A percentile compares a stretch with the other conserved stretches of the same genome.
Conservation (phyloP, 2,329 filamentous ascomycete species). For the Exophiala xenobiotica region DNA sequence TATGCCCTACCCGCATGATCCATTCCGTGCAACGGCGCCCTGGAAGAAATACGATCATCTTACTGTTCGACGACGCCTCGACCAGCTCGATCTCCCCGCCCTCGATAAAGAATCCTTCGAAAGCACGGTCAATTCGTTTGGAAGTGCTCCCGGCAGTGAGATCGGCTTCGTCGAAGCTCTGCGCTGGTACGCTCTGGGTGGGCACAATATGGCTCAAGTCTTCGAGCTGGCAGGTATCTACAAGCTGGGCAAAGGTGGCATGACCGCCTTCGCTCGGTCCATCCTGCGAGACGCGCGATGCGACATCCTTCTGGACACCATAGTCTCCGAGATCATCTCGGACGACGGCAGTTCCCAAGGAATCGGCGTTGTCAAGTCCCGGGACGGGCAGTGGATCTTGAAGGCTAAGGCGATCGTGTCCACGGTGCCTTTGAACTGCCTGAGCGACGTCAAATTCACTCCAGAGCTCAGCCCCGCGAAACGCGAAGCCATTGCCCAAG, state of each 20-base stretch:
- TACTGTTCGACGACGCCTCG: slow-evolving; percentile 34
- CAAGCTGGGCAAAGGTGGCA: slow-evolving; percentile 33
- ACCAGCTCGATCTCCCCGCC: slow-evolving; percentile 29
- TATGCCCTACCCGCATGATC: slow-evolving; percentile 41
- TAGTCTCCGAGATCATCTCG: not conserved
- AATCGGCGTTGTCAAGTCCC: not conserved
- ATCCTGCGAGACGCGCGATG: slow-evolving; percentile 20
- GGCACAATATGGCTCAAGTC: slow-evolving; percentile 28
- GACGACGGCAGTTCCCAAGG: not conserved
- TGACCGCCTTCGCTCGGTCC: slow-evolving; percentile 25
- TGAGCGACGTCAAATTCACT: slow-evolving; percentile 30
- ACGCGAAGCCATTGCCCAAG: slow-evolving; percentile 29
- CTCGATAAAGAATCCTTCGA: slow-evolving; percentile 31
- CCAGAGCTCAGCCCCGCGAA: slow-evolving; percentile 32
- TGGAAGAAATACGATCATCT: slow-evolving; percentile 36
- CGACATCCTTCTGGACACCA: slow-evolving; percentile 14
- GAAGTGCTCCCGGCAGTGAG: slow-evolving; percentile 13
- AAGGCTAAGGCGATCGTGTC: not conserved
- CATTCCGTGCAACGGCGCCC: slow-evolving; percentile 30
- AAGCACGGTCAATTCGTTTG: slow-evolving; percentile 26
- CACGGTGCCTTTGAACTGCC: slow-evolving; percentile 1
- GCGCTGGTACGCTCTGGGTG: slow-evolving; percentile 35
- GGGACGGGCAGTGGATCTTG: not conserved
- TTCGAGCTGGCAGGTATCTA: slow-evolving; percentile 31
- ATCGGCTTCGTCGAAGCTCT: slow-evolving; percentile 34